phyloP scores from a whole-genome alignment of 441 rosid genomes.

The Mallotus repandus region DNA sequence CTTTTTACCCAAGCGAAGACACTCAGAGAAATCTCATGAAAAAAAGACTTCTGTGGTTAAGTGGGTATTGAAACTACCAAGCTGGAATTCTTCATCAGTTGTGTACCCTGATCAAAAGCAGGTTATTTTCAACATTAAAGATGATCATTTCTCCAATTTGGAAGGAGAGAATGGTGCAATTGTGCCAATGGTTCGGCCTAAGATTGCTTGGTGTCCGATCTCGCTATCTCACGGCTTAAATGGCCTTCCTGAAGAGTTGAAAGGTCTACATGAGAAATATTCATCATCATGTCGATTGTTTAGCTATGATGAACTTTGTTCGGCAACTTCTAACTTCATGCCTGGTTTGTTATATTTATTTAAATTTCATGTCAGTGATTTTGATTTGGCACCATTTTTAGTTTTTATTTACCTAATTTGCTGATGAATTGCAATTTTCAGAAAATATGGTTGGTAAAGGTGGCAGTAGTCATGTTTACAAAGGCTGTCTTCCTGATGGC shows the following conservation, averaged over 20 bases:
- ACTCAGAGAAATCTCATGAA: conserved; percentile 34
- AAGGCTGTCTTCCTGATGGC: conserved; percentile 75
- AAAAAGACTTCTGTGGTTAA: conserved; percentile 48
- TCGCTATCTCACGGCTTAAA: conserved; percentile 40
- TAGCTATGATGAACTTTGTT: conserved; percentile 66
- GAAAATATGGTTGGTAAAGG: conserved; percentile 89
- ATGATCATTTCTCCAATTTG: conserved; percentile 33
- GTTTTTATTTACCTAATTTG: background rate
- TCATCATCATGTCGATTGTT: conserved; percentile 83
- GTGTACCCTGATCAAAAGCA: conserved; percentile 67
- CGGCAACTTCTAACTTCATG: conserved; percentile 62
- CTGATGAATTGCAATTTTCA: conserved; percentile 31
- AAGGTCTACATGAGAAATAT: conserved; percentile 57
- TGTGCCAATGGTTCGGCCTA: conserved; percentile 38
- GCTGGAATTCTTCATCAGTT: conserved; percentile 48
- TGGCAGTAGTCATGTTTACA: conserved; percentile 86
- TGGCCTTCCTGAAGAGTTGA: conserved; percentile 58
- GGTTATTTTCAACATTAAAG: conserved; percentile 30
- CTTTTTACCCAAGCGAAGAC: conserved; percentile 35
- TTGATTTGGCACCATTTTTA: background rate
- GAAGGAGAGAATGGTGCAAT: conserved; percentile 55
- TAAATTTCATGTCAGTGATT: background rate
- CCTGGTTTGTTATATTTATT: conserved; percentile 48
- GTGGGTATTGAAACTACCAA: conserved; percentile 46
- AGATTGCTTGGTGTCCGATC: conserved; percentile 38